phyloP scores from a whole-genome alignment of 23 red algal genomes.

The Gracilaria domingensis region DNA sequence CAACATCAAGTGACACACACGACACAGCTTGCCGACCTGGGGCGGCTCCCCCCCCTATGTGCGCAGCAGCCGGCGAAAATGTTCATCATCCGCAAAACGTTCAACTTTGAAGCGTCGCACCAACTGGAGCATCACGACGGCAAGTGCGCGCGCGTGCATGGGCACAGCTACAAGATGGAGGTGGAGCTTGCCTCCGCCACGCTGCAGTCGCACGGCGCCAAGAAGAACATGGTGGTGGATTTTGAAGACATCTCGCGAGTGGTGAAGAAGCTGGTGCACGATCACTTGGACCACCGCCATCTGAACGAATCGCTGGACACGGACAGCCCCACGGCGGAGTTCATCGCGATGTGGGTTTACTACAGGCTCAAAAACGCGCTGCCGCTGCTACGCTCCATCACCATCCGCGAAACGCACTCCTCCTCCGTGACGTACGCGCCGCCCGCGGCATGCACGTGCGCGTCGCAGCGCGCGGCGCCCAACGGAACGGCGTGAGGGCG shows the following conservation, averaged over 20 bases:
- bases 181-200: slow-evolving; percentile 50
- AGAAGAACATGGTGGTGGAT: slow-evolving; percentile 89
- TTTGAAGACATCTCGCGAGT: slow-evolving; percentile 79
- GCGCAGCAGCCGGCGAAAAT: slow-evolving; percentile 14
- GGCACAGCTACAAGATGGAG: slow-evolving; percentile 92
- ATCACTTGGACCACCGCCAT: slow-evolving; percentile 91
- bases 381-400: slow-evolving; percentile 65
- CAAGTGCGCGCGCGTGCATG: slow-evolving; percentile 92
- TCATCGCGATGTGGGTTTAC: slow-evolving; percentile 91
- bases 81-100: slow-evolving; percentile 83
- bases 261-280: slow-evolving; percentile 51
- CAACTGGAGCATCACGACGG: slow-evolving; percentile 87
- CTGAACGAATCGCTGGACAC: slow-evolving; percentile 93
- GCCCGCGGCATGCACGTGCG: not conserved
- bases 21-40: no score
- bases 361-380: slow-evolving; percentile 54
- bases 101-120: slow-evolving; percentile 96
- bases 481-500: not conserved
- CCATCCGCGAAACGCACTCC: slow-evolving; percentile 52
- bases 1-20: no score
- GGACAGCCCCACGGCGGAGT: slow-evolving; percentile 97
- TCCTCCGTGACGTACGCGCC: slow-evolving; percentile 42
- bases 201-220: slow-evolving; percentile 73
- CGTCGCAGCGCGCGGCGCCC: not conserved
- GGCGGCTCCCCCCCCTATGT: not conserved